phyloP scores from a whole-genome alignment of 768 basidiomycete genomes.

The Dictyophora rubrovolvata region DNA sequence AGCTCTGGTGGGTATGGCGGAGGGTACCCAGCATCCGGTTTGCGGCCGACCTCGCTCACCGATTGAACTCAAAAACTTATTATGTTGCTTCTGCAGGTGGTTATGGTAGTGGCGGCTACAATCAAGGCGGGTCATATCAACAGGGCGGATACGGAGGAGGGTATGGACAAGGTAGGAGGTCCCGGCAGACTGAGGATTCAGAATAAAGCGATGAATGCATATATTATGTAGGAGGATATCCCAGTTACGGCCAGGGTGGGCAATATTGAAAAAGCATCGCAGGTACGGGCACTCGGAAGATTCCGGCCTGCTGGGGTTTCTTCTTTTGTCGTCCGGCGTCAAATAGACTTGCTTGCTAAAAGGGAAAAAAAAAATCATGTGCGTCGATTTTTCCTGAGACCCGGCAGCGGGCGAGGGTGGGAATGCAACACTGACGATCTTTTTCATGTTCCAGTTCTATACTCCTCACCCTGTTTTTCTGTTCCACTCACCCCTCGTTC shows the following conservation, averaged over 20 bases:
- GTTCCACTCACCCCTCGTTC: background rate
- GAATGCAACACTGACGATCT: too few species aligned
- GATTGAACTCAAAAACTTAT: background rate
- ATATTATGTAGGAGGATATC: slow-evolving; percentile 3
- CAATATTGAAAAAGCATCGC: slow-evolving; percentile 20
- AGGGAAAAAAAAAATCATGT: too few species aligned
- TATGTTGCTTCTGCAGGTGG: background rate
- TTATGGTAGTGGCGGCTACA: slow-evolving; percentile 2
- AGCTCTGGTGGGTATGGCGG: slow-evolving; percentile 11
- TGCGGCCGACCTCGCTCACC: too few species aligned
- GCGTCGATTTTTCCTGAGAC: too few species aligned
- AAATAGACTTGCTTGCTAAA: too few species aligned
- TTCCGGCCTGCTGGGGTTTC: background rate
- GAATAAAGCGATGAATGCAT: background rate
- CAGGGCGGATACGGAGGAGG: background rate
- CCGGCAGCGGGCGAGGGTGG: too few species aligned
- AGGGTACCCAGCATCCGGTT: background rate
- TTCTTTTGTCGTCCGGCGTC: too few species aligned
- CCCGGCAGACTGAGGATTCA: background rate
- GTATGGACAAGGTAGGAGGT: background rate
- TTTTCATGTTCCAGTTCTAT: too few species aligned
- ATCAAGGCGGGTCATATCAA: slow-evolving; percentile 3
- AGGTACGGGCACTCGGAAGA: background rate
- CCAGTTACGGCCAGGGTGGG: slow-evolving; percentile 20
- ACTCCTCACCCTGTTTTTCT: background rate